Conservation (phyloP, 169 alveolate genomes). For the Perkinsus marinus region DNA sequence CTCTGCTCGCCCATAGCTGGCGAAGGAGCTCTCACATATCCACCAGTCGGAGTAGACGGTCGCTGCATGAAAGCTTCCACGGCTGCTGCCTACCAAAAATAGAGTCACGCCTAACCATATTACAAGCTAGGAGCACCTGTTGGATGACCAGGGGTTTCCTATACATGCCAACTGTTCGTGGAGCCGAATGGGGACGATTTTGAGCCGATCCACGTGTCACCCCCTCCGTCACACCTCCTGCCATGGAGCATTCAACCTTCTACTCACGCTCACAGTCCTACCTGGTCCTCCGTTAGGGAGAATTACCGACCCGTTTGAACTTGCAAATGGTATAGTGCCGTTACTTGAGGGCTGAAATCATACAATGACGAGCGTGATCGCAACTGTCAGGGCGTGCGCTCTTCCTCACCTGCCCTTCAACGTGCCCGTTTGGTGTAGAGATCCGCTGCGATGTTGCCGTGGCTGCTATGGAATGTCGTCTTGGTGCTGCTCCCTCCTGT, state of each 20-base stretch:
- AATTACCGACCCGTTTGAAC: background rate
- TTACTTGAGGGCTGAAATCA: background rate
- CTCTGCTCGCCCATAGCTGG: no score
- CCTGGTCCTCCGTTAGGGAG: background rate
- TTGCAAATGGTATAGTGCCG: no score
- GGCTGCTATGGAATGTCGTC: background rate
- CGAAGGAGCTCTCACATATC: background rate
- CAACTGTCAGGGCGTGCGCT: background rate
- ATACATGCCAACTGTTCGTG: background rate
- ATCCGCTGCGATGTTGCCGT: background rate
- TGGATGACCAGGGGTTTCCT: background rate
- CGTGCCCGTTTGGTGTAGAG: background rate
- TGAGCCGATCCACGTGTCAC: background rate
- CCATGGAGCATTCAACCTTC: no score
- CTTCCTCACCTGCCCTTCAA: background rate
- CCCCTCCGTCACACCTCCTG: background rate
- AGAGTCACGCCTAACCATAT: background rate
- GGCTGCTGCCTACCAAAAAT: background rate
- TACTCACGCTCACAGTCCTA: background rate
- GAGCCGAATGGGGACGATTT: background rate
- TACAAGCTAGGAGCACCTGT: background rate
- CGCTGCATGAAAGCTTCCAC: background rate
- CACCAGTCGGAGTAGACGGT: background rate
- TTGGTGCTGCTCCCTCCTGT: background rate
- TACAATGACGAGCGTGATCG: background rate